A percentile compares a stretch with the other conserved stretches of the same genome.
Conservation (phyloP, 139 green algal genomes). For the Chlamydomonas eustigma region DNA sequence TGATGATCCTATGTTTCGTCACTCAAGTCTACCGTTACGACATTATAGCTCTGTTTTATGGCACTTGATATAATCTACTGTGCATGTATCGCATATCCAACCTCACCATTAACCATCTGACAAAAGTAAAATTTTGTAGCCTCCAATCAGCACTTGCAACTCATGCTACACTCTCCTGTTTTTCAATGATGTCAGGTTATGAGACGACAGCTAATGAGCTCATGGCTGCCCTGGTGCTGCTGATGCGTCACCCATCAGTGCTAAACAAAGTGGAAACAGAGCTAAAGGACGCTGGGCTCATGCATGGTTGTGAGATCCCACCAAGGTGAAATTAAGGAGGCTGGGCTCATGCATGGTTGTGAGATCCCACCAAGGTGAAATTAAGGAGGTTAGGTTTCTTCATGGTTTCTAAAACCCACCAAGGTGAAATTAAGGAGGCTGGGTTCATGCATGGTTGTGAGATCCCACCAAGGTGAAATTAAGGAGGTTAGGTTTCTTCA, state of each 20-base stretch:
- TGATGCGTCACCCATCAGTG: not conserved
- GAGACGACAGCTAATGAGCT: constrained; percentile 12
- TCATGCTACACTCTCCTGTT: not conserved
- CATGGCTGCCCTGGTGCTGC: constrained; percentile 1
- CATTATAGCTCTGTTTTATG: not conserved
- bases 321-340: not conserved
- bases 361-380: not conserved
- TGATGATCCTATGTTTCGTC: too few species aligned
- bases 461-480: not conserved
- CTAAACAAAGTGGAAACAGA: not conserved
- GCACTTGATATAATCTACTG: not conserved
- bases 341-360: not conserved
- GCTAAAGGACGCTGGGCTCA: not conserved
- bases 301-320: not conserved
- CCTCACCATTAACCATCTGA: not conserved
- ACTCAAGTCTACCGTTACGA: too few species aligned
- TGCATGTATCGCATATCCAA: not conserved
- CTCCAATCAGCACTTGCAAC: too few species aligned
- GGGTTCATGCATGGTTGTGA: not conserved
- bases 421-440: not conserved
- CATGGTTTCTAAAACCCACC: not conserved
- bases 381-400: not conserved
- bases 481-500: too few species aligned
- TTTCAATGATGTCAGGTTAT: not conserved
- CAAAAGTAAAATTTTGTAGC: not conserved